Evolutionary conservation across 352 stramenopile species (phyloP).

Genomic region (Phytophthora pluvialis): DNA sequence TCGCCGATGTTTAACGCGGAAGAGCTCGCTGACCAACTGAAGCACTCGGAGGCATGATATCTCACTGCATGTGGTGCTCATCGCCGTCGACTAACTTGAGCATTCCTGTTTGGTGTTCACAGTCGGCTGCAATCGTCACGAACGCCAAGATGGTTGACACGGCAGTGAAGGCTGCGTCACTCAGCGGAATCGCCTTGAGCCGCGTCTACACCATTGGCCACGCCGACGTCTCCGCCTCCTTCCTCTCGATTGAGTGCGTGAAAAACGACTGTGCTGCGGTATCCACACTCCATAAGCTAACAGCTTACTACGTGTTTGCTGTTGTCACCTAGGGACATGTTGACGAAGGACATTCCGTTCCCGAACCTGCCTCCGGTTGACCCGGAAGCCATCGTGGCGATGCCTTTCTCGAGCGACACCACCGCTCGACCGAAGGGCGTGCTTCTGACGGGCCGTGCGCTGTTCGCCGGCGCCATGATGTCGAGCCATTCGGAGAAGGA

Average conservation of each 20-base stretch:
- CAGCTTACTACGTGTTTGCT: background rate
- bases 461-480: slow-evolving; percentile 82
- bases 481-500: slow-evolving; percentile 45
- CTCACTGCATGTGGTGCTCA: background rate
- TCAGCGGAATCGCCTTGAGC: slow-evolving; percentile 13
- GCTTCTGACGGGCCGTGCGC: slow-evolving; percentile 83
- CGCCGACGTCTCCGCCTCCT: slow-evolving; percentile 1
- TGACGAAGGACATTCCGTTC: slow-evolving; percentile 34
- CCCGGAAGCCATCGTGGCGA: slow-evolving; percentile 29
- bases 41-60: slow-evolving; percentile 37
- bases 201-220: slow-evolving; percentile 43
- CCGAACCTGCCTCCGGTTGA: slow-evolving; percentile 32
- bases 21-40: slow-evolving; percentile 48
- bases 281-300: background rate
- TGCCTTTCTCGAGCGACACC: slow-evolving; percentile 94
- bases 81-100: slow-evolving; percentile 2
- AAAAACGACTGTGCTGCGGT: too few species aligned
- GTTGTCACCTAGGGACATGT: slow-evolving; percentile 29
- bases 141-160: slow-evolving; percentile 36
- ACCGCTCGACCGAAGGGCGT: slow-evolving; percentile 92
- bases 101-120: background rate
- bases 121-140: slow-evolving; percentile 43
- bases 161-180: slow-evolving; percentile 36
- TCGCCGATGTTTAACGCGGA: slow-evolving; percentile 48
- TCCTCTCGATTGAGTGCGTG: slow-evolving; percentile 44